These are phyloP conservation scores for Acrasis kona DNA, from an alignment of 78 protist species.

Conservation along the genomic window DNA sequence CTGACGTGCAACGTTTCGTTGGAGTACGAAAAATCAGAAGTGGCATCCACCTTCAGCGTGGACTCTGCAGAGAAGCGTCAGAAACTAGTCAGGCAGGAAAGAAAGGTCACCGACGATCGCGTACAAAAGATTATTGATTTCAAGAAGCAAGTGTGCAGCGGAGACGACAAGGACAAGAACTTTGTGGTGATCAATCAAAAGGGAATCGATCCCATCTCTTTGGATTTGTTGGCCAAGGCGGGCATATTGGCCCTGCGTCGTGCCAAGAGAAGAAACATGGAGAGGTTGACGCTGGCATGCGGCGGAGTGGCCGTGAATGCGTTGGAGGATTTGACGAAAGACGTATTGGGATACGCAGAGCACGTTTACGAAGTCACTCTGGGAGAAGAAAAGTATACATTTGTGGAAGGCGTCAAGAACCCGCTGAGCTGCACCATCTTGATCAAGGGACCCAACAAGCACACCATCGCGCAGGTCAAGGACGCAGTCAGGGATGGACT, in stretches of 20 bases:
- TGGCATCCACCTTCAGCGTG: slow-evolving; percentile 83
- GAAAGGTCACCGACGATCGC: slow-evolving; percentile 79
- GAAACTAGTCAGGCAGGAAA: slow-evolving; percentile 88
- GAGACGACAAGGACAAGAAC: slow-evolving; percentile 38
- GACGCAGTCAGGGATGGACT: slow-evolving; percentile 99
- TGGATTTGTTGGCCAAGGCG: slow-evolving; percentile 91
- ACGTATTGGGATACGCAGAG: slow-evolving; percentile 89
- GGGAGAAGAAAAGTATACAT: slow-evolving; percentile 98
- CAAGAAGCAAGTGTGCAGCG: slow-evolving; percentile 69
- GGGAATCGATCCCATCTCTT: slow-evolving; percentile 98
- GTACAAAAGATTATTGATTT: slow-evolving; percentile 81
- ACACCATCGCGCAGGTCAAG: slow-evolving; percentile 92
- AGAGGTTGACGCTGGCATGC: slow-evolving; percentile 90
- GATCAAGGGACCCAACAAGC: slow-evolving; percentile 93
- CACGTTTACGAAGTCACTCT: slow-evolving; percentile 68
- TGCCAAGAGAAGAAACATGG: slow-evolving; percentile 98
- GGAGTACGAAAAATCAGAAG: slow-evolving; percentile 96
- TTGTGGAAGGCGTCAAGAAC: slow-evolving; percentile 90
- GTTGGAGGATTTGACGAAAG: slow-evolving; percentile 75
- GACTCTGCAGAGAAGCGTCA: slow-evolving; percentile 78
- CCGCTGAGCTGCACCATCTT: slow-evolving; percentile 93
- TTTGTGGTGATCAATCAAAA: slow-evolving; percentile 97
- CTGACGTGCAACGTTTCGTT: slow-evolving; percentile 92
- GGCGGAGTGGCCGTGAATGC: slow-evolving; percentile 96
- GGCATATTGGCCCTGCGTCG: slow-evolving; percentile 94